Base-by-base conservation (phyloP, 2,329 filamentous ascomycete species). In the Fusarium tanahbumbuense region DNA sequence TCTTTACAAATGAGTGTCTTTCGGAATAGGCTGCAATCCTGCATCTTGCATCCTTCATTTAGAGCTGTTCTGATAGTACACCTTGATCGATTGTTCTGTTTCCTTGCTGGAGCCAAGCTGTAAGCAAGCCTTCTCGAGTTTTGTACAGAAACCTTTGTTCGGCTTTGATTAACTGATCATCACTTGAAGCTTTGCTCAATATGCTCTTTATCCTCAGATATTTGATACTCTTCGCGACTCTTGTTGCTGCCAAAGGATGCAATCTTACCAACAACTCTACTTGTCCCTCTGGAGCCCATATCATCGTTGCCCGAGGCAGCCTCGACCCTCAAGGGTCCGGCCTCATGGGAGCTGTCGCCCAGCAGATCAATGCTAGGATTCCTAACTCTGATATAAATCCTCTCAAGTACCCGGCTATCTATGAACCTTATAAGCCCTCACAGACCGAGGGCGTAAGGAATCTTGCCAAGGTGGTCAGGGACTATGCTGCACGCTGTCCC, bases 301-400 rank as follows among this genome's bases (percentile, higher is more conserved):
- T 75, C 34, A 55, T 75, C 25, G 66, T 69, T 6, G 61, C 62
- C 49, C 64, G 73, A 23, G 73, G 66, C 11, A 75, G 73, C 25
- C 30, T 60, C 13, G 73, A 75, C 13, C 46, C 64, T 13, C 60
- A 55, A 2, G 73, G 73, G 3, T 57, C 64, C 3, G 73, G 73
- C 3, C 62, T 75, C 13, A 73, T 74, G 6, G 73, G 73, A n/a
- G 48, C 49, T 2, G 68, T 74, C 23, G 68, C 73, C 5, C 41
- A 66, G 8, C 37, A 61, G 5, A 54, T 74, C 25, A 9, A 52
- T 1, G n/a, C 54, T 6, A 49, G 32, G 2, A 72, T 75, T 6
- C 41, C 56, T 0, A 34, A 50, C 11, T 75, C 72, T 1, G 54
- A 66, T 8, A 41, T 68, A 2, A 48, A 37, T 1, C 47, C 70